Evolutionary conservation across 192 early-diverging fungal species (phyloP), one percentile per base, ranked within the genome.

Genomic region (Gamsiella multidivaricata): DNA sequence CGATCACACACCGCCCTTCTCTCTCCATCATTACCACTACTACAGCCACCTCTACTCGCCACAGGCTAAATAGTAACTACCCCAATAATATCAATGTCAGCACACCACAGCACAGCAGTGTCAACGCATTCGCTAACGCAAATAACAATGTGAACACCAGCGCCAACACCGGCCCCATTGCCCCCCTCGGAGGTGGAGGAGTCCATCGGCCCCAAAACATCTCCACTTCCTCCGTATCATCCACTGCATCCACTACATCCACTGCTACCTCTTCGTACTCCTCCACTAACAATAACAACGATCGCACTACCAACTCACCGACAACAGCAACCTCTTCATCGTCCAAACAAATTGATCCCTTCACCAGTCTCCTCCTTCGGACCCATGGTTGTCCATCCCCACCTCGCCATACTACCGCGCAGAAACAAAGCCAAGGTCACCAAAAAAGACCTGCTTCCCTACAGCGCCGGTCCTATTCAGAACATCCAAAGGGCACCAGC

Each of bases 241-340:
- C 52, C 15, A 32, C 45, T 20, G 54, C 54, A 31, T 41, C 69
- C n/a, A 31, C 53, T 3, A 31, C 37, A 23, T 29, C 55, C 17
- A 31, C 65, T 9, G 47, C 66, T 7, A 52, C 56, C 8, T 26
- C 51, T 1, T 54, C 53, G n/a, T 61, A 47, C 42, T 53, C 39
- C 33, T 52, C 55, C 3, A 20, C 37, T 41, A 45, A 65, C 55
- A 8, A 23, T n/a, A 42, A 36, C 4, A 22, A 58, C 22, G 25
- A 39, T 15, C n/a, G 33, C 55, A 55, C 15, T 18, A 5, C 20
- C 55, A 20, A 26, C 50, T 22, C 49, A 29, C 34, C 18, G 3
- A 61, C 57, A n/a, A 34, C n/a, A n/a, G n/a, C n/a, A n/a, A n/a
- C n/a, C n/a, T n/a, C n/a, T n/a, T n/a, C n/a, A n/a, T n/a, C n/a